A percentile compares a stretch with the other conserved stretches of the same genome.
Evolutionary conservation across 2,329 filamentous ascomycete species (phyloP).

Genomic region (Stromatinia cepivora): DNA sequence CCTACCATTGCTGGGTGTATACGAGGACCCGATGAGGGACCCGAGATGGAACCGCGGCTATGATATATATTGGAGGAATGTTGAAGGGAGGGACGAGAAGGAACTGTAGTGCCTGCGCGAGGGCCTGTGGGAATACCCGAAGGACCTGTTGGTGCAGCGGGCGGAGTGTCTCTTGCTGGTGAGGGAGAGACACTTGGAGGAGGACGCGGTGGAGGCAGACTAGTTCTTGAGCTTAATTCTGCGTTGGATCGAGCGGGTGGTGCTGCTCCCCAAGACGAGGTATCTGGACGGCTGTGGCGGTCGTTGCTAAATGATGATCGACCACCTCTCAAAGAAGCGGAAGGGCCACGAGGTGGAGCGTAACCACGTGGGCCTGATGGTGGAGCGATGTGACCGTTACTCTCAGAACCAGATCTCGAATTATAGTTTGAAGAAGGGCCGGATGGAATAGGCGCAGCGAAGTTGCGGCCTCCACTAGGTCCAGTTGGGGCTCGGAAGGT

Average conservation of each 20-base stretch:
- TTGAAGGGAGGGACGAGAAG: slow-evolving; percentile 35
- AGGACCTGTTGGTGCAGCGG: slow-evolving; percentile 36
- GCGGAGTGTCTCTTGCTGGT: slow-evolving; percentile 30
- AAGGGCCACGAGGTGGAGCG: slow-evolving; percentile 34
- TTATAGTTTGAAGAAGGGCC: slow-evolving; percentile 23
- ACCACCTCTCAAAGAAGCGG: slow-evolving; percentile 36
- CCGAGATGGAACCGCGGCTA: slow-evolving; percentile 24
- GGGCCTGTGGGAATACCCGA: slow-evolving; percentile 39
- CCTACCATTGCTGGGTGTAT: slow-evolving; percentile 41
- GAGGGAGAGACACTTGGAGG: slow-evolving; percentile 37
- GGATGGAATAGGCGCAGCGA: slow-evolving; percentile 33
- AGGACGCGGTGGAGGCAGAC: slow-evolving; percentile 30
- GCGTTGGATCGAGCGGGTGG: slow-evolving; percentile 30
- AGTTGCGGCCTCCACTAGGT: slow-evolving; percentile 38
- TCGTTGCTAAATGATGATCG: slow-evolving; percentile 38
- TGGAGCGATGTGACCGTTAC: slow-evolving; percentile 27
- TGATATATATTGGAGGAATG: slow-evolving; percentile 36
- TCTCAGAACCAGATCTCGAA: slow-evolving; percentile 33
- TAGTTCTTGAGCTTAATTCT: slow-evolving; percentile 27
- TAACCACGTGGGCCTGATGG: slow-evolving; percentile 42
- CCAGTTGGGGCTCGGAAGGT: slow-evolving; percentile 40
- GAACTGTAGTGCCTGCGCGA: slow-evolving; percentile 33
- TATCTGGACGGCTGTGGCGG: slow-evolving; percentile 35
- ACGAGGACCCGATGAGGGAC: slow-evolving; percentile 33
- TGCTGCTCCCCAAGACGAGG: slow-evolving; percentile 36